These are phyloP conservation scores for Polyporus arcularius DNA, from an alignment of 768 basidiomycete species.

Conservation along the genomic window DNA sequence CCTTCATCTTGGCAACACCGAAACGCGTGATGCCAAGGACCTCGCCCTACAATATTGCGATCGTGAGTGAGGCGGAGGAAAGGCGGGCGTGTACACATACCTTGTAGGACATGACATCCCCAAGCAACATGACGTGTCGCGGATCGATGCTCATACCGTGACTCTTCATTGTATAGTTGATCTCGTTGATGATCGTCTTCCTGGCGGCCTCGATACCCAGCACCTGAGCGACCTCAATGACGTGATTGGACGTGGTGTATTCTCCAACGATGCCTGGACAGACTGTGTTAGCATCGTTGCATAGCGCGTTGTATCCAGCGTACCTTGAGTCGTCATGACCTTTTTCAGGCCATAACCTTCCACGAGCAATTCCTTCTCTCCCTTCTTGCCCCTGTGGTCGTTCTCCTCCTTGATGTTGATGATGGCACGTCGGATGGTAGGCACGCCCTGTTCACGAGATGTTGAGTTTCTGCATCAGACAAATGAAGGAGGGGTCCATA, in stretches of 20 bases:
- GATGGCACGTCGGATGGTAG: constrained; percentile 86
- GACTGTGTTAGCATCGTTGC: background rate
- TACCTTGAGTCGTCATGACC: constrained; percentile 97
- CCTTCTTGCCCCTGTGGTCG: constrained; percentile 75
- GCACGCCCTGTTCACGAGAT: constrained; percentile 62
- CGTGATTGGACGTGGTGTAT: constrained; percentile 92
- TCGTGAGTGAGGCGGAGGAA: background rate
- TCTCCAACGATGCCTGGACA: constrained; percentile 84
- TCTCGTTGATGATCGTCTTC: constrained; percentile 92
- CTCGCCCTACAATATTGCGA: constrained; percentile 65
- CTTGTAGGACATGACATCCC: constrained; percentile 99
- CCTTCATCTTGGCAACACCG: constrained; percentile 99
- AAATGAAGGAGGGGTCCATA: background rate
- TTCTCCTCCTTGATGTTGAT: constrained; percentile 95
- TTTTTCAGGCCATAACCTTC: constrained; percentile 97
- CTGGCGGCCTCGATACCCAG: constrained; percentile 98
- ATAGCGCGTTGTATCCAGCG: background rate
- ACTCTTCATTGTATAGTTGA: constrained; percentile 94
- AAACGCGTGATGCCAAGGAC: constrained; percentile 98
- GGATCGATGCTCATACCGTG: constrained; percentile 99
- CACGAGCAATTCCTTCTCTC: constrained; percentile 89
- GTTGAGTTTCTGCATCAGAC: background rate
- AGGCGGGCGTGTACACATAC: constrained; percentile 36
- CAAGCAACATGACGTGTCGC: constrained; percentile 96
- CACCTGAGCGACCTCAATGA: constrained; percentile 93